Base-by-base conservation (phyloP, 352 stramenopile species). In the Phytophthora chlamydospora region DNA sequence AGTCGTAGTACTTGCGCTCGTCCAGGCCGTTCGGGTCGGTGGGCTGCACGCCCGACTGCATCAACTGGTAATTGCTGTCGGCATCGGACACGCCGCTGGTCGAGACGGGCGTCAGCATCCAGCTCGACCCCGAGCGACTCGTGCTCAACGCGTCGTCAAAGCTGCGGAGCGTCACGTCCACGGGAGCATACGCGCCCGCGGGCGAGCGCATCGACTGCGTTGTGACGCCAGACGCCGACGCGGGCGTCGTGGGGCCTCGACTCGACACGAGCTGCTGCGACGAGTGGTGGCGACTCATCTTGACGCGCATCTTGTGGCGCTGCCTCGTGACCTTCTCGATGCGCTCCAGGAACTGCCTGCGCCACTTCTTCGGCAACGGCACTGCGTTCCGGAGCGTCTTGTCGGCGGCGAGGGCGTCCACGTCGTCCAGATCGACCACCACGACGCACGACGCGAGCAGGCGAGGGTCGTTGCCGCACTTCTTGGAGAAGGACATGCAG, bases 301-400 rank as follows among this genome's bases (percentile, higher is more conserved):
- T 91, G 29, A 81, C 42, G 13, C 88, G 78, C 44, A 79, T 54
- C 54, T 89, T 88, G 41, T 84, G 81, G 0, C 81, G 76, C 31
- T 88, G 69, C 39, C 81, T 88, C 11, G 75, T 80, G 33, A 83
- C 57, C 47, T 91, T 90, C 31, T 91, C 80, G 13, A 94, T 85
- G 2, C 73, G 68, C 39, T 91, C 82, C 27, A 94, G 44, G 36
- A 94, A 88, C 62, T 91, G 83, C 24, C 84, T 80, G 14, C 85
- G 72, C 79, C 82, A 86, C 56, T 94, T 94, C 31, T 83, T 82
- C 6, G 85, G 85, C 50, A 92, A 62, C 1, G 68, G 75, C 16
- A 90, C 68, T 0, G 85, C 78, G 45, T 85, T 88, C 4, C 66
- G 56, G 39, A 76, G 79, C 34, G 66, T 80, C 59, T 89, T 91